These are phyloP conservation scores for Metahyphopichia silvanorum DNA, from an alignment of 805 yeast species.

Conservation along the genomic window DNA sequence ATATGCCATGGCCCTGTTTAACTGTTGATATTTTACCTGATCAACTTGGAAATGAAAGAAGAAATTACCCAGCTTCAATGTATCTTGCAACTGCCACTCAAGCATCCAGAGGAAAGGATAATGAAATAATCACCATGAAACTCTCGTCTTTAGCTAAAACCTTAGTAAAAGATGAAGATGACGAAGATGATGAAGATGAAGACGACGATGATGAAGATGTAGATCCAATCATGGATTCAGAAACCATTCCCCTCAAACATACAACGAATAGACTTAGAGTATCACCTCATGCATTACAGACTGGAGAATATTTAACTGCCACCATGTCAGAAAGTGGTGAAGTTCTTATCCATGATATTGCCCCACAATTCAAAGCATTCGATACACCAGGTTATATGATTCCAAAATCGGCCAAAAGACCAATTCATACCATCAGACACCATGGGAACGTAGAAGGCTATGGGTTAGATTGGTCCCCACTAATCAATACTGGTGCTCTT, in stretches of 20 bases:
- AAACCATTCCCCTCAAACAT: slow-evolving; percentile 68
- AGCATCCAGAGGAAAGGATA: slow-evolving; percentile 82
- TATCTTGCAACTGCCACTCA: slow-evolving; percentile 92
- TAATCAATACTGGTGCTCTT: slow-evolving; percentile 72
- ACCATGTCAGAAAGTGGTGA: slow-evolving; percentile 89
- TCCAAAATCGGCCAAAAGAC: slow-evolving; percentile 74
- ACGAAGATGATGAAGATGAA: slow-evolving; percentile 71
- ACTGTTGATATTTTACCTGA: slow-evolving; percentile 90
- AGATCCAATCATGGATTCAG: slow-evolving; percentile 88
- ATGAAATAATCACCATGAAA: slow-evolving; percentile 82
- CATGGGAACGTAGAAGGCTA: slow-evolving; percentile 98
- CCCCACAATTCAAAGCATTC: slow-evolving; percentile 76
- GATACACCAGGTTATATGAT: slow-evolving; percentile 84
- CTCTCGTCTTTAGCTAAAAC: slow-evolving; percentile 82
- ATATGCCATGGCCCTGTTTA: slow-evolving; percentile 95
- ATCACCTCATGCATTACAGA: slow-evolving; percentile 67
- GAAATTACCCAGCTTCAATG: slow-evolving; percentile 83
- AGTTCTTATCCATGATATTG: slow-evolving; percentile 77
- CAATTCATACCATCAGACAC: slow-evolving; percentile 72
- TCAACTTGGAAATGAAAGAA: slow-evolving; percentile 79
- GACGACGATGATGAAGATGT: slow-evolving; percentile 63
- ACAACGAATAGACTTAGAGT: slow-evolving; percentile 89
- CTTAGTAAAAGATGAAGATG: slow-evolving; percentile 76
- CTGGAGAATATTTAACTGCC: slow-evolving; percentile 85
- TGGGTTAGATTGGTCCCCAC: slow-evolving; percentile 95